phyloP scores from a whole-genome alignment of 306 rosid species.

The Cucurbita maxima region DNA sequence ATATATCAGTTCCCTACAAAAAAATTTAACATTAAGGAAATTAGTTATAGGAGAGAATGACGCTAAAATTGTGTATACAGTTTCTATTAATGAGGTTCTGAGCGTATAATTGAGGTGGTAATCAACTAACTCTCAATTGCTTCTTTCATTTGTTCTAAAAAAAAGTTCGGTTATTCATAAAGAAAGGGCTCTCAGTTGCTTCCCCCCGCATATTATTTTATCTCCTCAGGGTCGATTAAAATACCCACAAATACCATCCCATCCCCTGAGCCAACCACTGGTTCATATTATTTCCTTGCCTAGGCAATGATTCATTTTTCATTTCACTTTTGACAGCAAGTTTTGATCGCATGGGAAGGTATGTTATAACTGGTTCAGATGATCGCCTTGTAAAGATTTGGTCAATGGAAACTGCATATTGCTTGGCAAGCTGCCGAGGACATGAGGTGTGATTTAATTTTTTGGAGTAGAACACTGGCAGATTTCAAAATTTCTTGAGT shows the following conservation, averaged over 20 bases:
- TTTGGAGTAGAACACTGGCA: neutral
- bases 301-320: slow-evolving; percentile 7
- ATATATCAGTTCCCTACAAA: too few species aligned
- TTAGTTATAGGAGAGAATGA: neutral
- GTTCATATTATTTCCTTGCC: neutral
- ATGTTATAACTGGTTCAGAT: slow-evolving; percentile 94
- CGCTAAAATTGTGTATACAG: neutral
- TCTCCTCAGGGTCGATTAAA: neutral
- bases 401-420: slow-evolving; percentile 97
- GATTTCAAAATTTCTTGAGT: neutral
- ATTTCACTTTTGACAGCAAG: slow-evolving; percentile 47
- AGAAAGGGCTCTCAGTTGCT: neutral
- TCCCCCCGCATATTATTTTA: neutral
- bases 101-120: neutral
- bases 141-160: neutral
- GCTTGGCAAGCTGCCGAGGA: slow-evolving; percentile 98
- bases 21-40: too few species aligned
- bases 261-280: neutral
- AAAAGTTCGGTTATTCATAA: neutral
- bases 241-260: neutral
- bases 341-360: slow-evolving; percentile 86
- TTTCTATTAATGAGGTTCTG: neutral
- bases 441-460: slow-evolving; percentile 63
- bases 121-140: neutral
- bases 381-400: slow-evolving; percentile 95